Evolutionary conservation across 768 basidiomycete species (phyloP).

Genomic region (Lyophyllum shimeji): DNA sequence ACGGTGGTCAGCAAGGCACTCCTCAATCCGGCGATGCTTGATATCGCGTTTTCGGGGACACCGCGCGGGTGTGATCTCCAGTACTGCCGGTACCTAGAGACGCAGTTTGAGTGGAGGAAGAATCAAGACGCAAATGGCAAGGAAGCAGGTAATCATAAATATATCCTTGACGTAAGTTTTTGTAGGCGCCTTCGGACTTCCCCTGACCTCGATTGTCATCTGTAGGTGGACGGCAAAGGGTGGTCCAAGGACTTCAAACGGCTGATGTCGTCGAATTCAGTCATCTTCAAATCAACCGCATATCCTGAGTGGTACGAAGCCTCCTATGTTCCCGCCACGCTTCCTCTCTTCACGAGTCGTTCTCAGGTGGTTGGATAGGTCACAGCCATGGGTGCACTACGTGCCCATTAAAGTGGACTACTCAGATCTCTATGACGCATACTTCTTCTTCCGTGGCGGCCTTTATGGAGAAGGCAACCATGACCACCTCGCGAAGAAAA

Average conservation of each 20-base stretch:
- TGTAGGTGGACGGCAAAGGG: conserved; percentile 55
- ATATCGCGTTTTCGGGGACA: conserved; percentile 51
- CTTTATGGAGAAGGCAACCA: conserved; percentile 49
- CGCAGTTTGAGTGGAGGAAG: conserved; percentile 47
- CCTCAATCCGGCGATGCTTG: conserved; percentile 51
- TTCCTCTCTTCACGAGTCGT: neutral
- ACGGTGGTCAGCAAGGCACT: conserved; percentile 27
- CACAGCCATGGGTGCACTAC: conserved; percentile 70
- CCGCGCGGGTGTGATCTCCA: conserved; percentile 39
- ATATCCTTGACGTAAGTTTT: conserved; percentile 49
- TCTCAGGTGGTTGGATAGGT: conserved; percentile 49
- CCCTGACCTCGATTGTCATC: neutral
- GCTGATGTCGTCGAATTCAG: conserved; percentile 55
- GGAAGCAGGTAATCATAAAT: conserved; percentile 56
- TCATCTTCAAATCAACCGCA: conserved; percentile 64
- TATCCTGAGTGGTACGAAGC: conserved; percentile 63
- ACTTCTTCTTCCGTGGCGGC: conserved; percentile 65
- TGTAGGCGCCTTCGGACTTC: too few species aligned
- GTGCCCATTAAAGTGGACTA: conserved; percentile 62
- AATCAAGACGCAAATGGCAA: conserved; percentile 29
- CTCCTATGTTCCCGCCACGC: neutral
- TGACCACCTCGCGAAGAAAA: conserved; percentile 53
- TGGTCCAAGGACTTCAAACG: conserved; percentile 66
- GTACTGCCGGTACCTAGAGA: conserved; percentile 42
- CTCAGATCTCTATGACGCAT: conserved; percentile 61